phyloP scores from a whole-genome alignment of 306 rosid species.

The Adenanthera pavonina region DNA sequence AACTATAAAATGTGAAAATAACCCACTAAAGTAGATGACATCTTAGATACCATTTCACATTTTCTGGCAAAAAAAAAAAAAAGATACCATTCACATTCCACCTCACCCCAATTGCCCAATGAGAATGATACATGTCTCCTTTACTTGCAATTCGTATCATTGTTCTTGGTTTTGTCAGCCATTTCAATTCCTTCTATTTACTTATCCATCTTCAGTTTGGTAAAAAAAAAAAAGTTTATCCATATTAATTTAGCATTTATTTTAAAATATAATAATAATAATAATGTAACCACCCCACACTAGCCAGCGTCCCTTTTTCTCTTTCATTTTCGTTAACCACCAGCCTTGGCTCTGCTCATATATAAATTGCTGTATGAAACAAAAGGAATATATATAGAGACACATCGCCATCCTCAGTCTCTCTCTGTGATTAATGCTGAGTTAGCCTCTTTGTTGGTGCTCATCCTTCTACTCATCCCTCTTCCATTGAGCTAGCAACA shows the following conservation, averaged over 20 bases:
- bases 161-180: not conserved
- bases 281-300: slow-evolving; percentile 32
- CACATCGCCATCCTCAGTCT: slow-evolving; percentile 49
- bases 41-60: slow-evolving; percentile 40
- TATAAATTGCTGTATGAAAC: slow-evolving; percentile 45
- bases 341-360: slow-evolving; percentile 20
- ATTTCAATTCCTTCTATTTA: not conserved
- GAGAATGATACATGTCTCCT: not conserved
- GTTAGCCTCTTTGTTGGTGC: slow-evolving; percentile 47
- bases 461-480: slow-evolving; percentile 51
- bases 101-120: slow-evolving; percentile 12
- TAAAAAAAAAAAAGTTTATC: not conserved
- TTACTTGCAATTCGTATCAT: not conserved
- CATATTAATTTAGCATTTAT: not conserved
- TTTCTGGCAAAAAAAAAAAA: too few species aligned
- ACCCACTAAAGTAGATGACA: slow-evolving; percentile 36
- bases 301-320: slow-evolving; percentile 1
- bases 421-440: slow-evolving; percentile 51
- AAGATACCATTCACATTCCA: not conserved
- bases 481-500: slow-evolving; percentile 38
- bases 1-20: slow-evolving; percentile 1
- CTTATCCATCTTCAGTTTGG: too few species aligned
- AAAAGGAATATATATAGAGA: slow-evolving; percentile 42
- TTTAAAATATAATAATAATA: not conserved
- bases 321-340: slow-evolving; percentile 12